Evolutionary conservation across 352 stramenopile genomes (phyloP).

Genomic region (Plasmopara muralis): DNA sequence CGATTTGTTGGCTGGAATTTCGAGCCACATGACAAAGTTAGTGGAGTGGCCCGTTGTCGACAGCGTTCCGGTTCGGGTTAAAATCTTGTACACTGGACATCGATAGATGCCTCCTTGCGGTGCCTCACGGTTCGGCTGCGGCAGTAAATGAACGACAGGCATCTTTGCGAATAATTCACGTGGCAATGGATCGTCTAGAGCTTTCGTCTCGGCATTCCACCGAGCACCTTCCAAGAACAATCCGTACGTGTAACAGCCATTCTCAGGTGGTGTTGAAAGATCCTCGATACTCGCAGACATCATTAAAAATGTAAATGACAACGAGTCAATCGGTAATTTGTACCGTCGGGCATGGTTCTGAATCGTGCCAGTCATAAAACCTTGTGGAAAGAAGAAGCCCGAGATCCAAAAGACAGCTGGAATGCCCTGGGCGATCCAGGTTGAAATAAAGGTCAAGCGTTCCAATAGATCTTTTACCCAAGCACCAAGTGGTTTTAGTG

Average conservation of each 20-base stretch:
- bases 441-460: constrained; percentile 55
- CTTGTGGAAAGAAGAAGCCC: constrained; percentile 90
- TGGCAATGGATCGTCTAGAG: constrained; percentile 82
- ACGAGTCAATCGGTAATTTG: constrained; percentile 77
- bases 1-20: constrained; percentile 82
- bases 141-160: constrained; percentile 85
- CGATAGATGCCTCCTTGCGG: constrained; percentile 85
- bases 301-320: constrained; percentile 80
- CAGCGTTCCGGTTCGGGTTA: constrained; percentile 71
- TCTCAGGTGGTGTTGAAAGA: constrained; percentile 23
- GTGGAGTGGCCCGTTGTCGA: constrained; percentile 38
- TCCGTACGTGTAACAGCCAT: constrained; percentile 30
- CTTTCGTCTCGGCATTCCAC: constrained; percentile 44
- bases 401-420: constrained; percentile 87
- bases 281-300: constrained; percentile 41
- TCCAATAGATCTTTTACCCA: constrained; percentile 88
- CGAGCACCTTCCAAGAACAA: constrained; percentile 36
- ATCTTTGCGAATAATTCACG: constrained; percentile 92
- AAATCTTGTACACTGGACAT: constrained; percentile 94
- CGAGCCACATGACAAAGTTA: constrained; percentile 97
- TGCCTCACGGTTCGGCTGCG: constrained; percentile 66
- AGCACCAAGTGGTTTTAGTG: constrained; percentile 80
- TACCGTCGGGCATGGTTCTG: constrained; percentile 90
- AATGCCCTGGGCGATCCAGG: constrained; percentile 74
- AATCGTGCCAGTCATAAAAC: constrained; percentile 89